phyloP scores from a whole-genome alignment of 805 yeast genomes.

The Candida dajiaensis region DNA sequence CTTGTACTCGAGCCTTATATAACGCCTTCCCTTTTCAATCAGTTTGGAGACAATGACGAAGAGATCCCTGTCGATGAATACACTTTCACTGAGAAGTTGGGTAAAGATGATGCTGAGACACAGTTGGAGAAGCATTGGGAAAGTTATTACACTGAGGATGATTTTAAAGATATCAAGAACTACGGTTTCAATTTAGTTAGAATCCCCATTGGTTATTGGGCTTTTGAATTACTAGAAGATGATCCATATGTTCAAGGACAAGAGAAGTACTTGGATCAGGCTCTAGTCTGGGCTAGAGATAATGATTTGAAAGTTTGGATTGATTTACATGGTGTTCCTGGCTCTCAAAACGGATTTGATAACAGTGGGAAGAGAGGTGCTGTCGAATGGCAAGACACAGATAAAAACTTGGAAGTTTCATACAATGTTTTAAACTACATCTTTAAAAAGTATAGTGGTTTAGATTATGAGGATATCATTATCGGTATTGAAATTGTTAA shows the following conservation, averaged over 20 bases:
- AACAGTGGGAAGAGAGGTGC: conserved; percentile 69
- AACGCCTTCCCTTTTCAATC: conserved; percentile 69
- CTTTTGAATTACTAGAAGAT: conserved; percentile 49
- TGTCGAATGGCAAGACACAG: conserved; percentile 36
- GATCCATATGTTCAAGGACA: conserved; percentile 92
- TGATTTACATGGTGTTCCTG: conserved; percentile 95
- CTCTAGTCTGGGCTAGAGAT: conserved; percentile 67
- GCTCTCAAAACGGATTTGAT: conserved; percentile 94
- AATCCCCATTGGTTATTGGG: conserved; percentile 96
- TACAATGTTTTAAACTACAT: conserved; percentile 43
- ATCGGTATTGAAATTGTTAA: conserved; percentile 66
- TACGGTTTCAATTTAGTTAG: conserved; percentile 80
- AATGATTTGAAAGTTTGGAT: conserved; percentile 74
- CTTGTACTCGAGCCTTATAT: conserved; percentile 81
- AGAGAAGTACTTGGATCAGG: conserved; percentile 62
- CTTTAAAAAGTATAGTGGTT: conserved; percentile 45
- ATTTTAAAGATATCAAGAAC: conserved; percentile 50
- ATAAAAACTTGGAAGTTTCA: conserved; percentile 42
- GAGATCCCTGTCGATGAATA: conserved; percentile 79
- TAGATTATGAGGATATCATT: conserved; percentile 46
- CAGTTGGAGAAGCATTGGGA: conserved; percentile 69
- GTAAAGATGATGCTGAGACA: conserved; percentile 47
- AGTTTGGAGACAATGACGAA: conserved; percentile 29
- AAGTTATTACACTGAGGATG: conserved; percentile 68
- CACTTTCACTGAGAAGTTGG: conserved; percentile 55